These are phyloP conservation scores for Ceratobasidium sp. DNA, from an alignment of 1,284 basidiomycete genomes.

Conservation along the genomic window DNA sequence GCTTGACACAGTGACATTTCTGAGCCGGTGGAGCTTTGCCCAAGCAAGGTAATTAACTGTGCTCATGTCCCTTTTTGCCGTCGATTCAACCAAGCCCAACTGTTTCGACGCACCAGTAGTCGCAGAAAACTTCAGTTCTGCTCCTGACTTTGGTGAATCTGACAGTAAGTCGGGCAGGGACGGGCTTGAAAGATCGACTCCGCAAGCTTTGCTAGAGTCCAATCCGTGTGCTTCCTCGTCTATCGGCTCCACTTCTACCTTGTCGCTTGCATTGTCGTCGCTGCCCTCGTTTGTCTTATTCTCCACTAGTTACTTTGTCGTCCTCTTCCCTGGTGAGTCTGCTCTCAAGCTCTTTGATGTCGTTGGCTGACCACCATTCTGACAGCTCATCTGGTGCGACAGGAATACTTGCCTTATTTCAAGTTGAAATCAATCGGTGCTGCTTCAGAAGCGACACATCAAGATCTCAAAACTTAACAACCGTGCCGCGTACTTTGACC, in stretches of 20 bases:
- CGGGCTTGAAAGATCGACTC: conserved; percentile 4
- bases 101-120: background rate
- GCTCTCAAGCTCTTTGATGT: background rate
- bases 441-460: too few relatives aligned
- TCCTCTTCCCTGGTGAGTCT: background rate
- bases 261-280: background rate
- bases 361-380: too few relatives aligned
- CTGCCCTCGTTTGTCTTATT: background rate
- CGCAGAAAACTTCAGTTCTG: background rate
- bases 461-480: too few relatives aligned
- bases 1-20: too few relatives aligned
- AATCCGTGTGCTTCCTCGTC: background rate
- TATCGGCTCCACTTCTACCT: conserved; percentile 5
- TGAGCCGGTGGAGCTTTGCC: too few relatives aligned
- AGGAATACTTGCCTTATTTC: too few relatives aligned
- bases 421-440: too few relatives aligned
- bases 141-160: background rate
- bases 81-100: conserved; percentile 2
- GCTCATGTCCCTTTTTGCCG: conserved; percentile 27
- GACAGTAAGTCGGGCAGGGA: background rate
- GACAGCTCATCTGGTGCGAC: too few relatives aligned
- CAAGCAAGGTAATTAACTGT: background rate
- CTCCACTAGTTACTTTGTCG: background rate
- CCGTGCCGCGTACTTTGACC: too few relatives aligned
- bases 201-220: background rate